Evolutionary conservation across 2,329 filamentous ascomycete genomes (phyloP).

Genomic region (Hirsutella thompsonii): DNA sequence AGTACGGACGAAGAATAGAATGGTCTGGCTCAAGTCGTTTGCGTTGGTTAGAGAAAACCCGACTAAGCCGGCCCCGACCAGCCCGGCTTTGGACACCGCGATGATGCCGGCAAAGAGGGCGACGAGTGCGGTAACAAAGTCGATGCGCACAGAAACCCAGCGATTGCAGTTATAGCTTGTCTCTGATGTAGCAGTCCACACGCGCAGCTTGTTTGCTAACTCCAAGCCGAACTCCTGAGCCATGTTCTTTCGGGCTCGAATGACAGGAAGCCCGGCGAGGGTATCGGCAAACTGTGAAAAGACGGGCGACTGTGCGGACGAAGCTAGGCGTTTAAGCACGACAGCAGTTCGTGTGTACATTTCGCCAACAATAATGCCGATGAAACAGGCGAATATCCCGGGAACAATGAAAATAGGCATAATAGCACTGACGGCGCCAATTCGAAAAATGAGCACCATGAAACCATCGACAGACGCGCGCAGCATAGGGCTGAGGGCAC

Average conservation of each 20-base stretch:
- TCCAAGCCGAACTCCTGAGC: slow-evolving; percentile 31
- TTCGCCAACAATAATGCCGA: slow-evolving; percentile 33
- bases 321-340: slow-evolving; percentile 30
- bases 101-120: slow-evolving; percentile 37
- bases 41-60: slow-evolving; percentile 44
- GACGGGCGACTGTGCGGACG: slow-evolving; percentile 37
- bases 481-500: slow-evolving; percentile 30
- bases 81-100: slow-evolving; percentile 32
- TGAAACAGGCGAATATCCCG: slow-evolving; percentile 28
- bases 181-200: slow-evolving; percentile 32
- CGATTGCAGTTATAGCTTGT: slow-evolving; percentile 42
- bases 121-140: slow-evolving; percentile 40
- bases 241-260: slow-evolving; percentile 37
- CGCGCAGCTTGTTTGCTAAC: slow-evolving; percentile 35
- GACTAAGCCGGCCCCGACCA: slow-evolving; percentile 37
- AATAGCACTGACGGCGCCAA: slow-evolving; percentile 34
- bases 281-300: slow-evolving; percentile 44
- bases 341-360: slow-evolving; percentile 37
- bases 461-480: slow-evolving; percentile 26
- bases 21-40: slow-evolving; percentile 38
- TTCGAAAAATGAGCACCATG: slow-evolving; percentile 29
- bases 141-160: slow-evolving; percentile 42
- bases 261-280: slow-evolving; percentile 34
- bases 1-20: slow-evolving; percentile 35
- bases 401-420: slow-evolving; percentile 38